phyloP scores from a whole-genome alignment of 345 rosid genomes.

The Arabis hirsuta region DNA sequence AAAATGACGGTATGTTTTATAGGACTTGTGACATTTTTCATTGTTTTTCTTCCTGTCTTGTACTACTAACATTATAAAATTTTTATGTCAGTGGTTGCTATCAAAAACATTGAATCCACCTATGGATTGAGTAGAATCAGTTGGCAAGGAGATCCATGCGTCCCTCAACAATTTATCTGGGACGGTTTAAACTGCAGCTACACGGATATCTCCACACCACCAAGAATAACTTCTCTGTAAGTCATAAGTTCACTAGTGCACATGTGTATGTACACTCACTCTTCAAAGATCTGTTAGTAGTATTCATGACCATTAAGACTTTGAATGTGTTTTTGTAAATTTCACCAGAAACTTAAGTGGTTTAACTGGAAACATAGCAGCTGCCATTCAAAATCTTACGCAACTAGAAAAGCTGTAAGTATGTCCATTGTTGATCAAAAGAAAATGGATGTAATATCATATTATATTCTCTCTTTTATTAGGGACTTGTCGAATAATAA shows the following conservation, averaged over 20 bases:
- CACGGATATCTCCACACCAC: background rate
- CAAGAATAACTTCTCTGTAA: slow-evolving; percentile 32
- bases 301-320: background rate
- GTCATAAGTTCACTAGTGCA: background rate
- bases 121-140: slow-evolving; percentile 18
- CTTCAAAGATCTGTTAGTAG: background rate
- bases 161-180: slow-evolving; percentile 12
- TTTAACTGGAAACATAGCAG: slow-evolving; percentile 42
- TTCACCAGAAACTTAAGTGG: slow-evolving; percentile 46
- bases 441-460: background rate
- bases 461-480: slow-evolving; percentile 4
- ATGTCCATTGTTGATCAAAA: background rate
- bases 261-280: background rate
- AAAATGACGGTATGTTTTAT: slow-evolving; percentile 38
- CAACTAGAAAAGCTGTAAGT: slow-evolving; percentile 26
- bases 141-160: slow-evolving; percentile 36
- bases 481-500: slow-evolving; percentile 56
- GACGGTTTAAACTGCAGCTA: slow-evolving; percentile 20
- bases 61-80: background rate
- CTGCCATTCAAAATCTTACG: slow-evolving; percentile 40
- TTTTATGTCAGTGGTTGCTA: slow-evolving; percentile 17
- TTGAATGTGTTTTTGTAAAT: background rate
- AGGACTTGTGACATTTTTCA: background rate
- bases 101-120: slow-evolving; percentile 8
- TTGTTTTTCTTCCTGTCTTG: too few relatives aligned